Base-by-base conservation (phyloP, 164 flowering plant species). In the Echeveria elegans region DNA sequence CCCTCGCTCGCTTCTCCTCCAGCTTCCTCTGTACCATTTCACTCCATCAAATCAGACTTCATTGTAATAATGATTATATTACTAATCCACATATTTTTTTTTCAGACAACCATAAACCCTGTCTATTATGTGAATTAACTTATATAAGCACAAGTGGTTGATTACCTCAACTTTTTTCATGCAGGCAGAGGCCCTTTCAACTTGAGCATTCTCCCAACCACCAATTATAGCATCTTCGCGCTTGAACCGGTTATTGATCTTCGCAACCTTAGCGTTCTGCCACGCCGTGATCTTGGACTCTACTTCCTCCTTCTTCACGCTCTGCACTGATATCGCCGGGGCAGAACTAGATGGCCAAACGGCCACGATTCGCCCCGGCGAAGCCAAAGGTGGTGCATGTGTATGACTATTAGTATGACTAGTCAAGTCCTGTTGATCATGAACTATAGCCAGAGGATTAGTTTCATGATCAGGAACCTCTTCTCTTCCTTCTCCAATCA, bases 131-230 rank as follows among this genome's bases (percentile, higher is more conserved):
- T n/a, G n/a, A n/a, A n/a, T n/a, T n/a, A n/a, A n/a, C n/a, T n/a
- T n/a, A n/a, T n/a, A n/a, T n/a, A n/a, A n/a, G n/a, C n/a, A n/a
- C n/a, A n/a, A n/a, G n/a, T n/a, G n/a, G n/a, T n/a, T n/a, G n/a
- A n/a, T n/a, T 79, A 94, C 98, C 97, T 90, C 98, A 61, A 85
- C 72, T 79, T 88, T 90, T 83, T 84, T 90, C 95, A 94, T 86
- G 90, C 87, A 78, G 6, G 90, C 80, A 36, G 80, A 72, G 18
- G 93, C 82, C 73, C 82, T 88, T 26, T 89, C 88, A 14, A 88
- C 84, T 69, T 86, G 81, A 68, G 84, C 97, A 48, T 82, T 73
- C 72, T 90, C 97, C 88, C 88, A 85, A 0, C 98, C 97, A 67
- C 72, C 81, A 65, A 94, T 89, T 1, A 94, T 41, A 0, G 96